Evolutionary conservation across 805 yeast species (phyloP).

Genomic region (Wickerhamomyces tratensis): DNA sequence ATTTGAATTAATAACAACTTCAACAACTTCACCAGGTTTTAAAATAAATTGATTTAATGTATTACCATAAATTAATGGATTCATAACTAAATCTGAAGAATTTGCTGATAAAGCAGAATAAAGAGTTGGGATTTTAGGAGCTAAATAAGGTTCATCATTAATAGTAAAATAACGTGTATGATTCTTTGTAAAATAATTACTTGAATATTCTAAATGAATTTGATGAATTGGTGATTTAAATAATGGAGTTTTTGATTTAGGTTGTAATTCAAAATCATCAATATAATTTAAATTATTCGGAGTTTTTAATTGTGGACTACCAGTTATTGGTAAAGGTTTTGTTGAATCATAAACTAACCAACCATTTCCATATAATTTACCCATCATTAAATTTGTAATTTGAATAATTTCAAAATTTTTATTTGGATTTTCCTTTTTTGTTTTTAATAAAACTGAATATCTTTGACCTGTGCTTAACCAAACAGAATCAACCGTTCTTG

Average conservation of each 20-base stretch:
- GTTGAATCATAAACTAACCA: slow-evolving; percentile 39
- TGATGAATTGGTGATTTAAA: slow-evolving; percentile 47
- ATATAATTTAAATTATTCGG: slow-evolving; percentile 16
- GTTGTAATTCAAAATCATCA: slow-evolving; percentile 25
- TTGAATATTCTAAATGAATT: slow-evolving; percentile 38
- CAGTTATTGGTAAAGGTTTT: slow-evolving; percentile 13
- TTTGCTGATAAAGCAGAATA: slow-evolving; percentile 58
- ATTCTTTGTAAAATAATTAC: slow-evolving; percentile 51
- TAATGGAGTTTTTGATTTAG: slow-evolving; percentile 27
- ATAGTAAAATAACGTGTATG: slow-evolving; percentile 65
- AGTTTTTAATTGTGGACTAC: slow-evolving; percentile 34
- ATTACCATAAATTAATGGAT: slow-evolving; percentile 58
- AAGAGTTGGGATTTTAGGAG: slow-evolving; percentile 66
- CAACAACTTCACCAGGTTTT: slow-evolving; percentile 54
- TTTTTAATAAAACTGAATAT: slow-evolving; percentile 49
- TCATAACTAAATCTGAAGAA: slow-evolving; percentile 27
- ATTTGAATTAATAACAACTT: slow-evolving; percentile 63
- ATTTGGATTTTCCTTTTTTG: slow-evolving; percentile 36
- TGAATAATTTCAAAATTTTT: slow-evolving; percentile 40
- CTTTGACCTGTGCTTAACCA: slow-evolving; percentile 70
- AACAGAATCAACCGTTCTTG: slow-evolving; percentile 35
- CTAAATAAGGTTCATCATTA: slow-evolving; percentile 51
- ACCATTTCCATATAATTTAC: slow-evolving; percentile 50
- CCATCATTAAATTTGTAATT: slow-evolving; percentile 53
- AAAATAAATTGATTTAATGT: slow-evolving; percentile 57